Evolutionary conservation across 208 protist species (phyloP).

Genomic region (Leishmania gerbilli): DNA sequence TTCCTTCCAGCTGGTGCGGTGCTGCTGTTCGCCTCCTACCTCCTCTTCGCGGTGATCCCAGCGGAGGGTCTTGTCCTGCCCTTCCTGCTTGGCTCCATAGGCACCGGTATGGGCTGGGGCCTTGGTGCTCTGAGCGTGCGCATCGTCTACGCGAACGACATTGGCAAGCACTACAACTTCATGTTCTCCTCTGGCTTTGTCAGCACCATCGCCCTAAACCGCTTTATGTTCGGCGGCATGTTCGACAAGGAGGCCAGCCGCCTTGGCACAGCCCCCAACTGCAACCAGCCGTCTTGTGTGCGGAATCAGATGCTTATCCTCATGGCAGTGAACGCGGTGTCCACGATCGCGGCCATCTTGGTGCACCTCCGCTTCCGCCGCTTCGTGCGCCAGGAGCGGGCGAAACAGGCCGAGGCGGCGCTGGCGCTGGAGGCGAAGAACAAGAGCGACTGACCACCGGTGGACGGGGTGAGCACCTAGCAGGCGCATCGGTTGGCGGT

Average conservation of each 20-base stretch:
- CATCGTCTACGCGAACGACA: slow-evolving; percentile 70
- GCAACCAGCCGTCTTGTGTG: slow-evolving; percentile 55
- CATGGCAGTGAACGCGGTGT: slow-evolving; percentile 64
- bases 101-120: slow-evolving; percentile 69
- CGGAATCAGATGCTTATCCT: slow-evolving; percentile 73
- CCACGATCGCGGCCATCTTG: slow-evolving; percentile 30
- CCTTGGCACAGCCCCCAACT: slow-evolving; percentile 35
- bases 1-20: slow-evolving; percentile 46
- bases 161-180: slow-evolving; percentile 89
- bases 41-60: slow-evolving; percentile 65
- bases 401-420: slow-evolving; percentile 19
- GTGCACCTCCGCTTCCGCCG: slow-evolving; percentile 62
- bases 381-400: slow-evolving; percentile 44
- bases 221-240: slow-evolving; percentile 82
- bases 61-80: slow-evolving; percentile 52
- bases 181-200: slow-evolving; percentile 69
- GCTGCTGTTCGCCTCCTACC: slow-evolving; percentile 44
- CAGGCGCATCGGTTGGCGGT: neutral
- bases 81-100: slow-evolving; percentile 62
- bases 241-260: slow-evolving; percentile 55
- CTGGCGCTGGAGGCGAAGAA: neutral
- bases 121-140: slow-evolving; percentile 53
- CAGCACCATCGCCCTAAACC: slow-evolving; percentile 72
- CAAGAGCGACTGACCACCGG: neutral
- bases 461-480: neutral